Evolutionary conservation across 2,329 filamentous ascomycete species (phyloP).

Genomic region (Periconia digitata): DNA sequence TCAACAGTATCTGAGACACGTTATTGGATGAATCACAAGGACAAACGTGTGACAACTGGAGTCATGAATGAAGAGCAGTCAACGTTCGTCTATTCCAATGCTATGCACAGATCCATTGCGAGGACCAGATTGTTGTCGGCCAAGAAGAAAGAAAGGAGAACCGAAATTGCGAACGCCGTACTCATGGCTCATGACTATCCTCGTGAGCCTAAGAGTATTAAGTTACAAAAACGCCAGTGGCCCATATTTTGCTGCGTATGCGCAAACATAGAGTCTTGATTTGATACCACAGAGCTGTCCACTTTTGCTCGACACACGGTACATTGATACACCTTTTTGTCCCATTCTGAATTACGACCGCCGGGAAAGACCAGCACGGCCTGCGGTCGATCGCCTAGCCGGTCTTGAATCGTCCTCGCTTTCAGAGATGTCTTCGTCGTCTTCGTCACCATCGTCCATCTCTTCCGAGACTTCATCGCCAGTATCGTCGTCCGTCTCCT

Average conservation of each 20-base stretch:
- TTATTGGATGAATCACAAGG: too few relatives aligned
- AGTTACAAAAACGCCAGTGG: slow-evolving; percentile 11
- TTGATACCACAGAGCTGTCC: background rate
- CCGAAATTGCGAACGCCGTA: background rate
- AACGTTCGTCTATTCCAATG: background rate
- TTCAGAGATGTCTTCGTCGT: slow-evolving; percentile 46
- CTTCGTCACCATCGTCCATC: slow-evolving; percentile 49
- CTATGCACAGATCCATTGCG: background rate
- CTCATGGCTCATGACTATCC: slow-evolving; percentile 29
- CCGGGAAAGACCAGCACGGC: slow-evolving; percentile 32
- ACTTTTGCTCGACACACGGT: background rate
- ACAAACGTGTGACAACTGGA: too few relatives aligned
- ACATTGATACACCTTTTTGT: background rate
- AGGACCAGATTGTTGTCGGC: background rate
- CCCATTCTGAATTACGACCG: slow-evolving; percentile 13
- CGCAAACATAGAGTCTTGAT: background rate
- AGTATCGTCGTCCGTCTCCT: slow-evolving; percentile 50
- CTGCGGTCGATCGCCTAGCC: slow-evolving; percentile 35
- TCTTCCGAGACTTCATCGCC: slow-evolving; percentile 52
- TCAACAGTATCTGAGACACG: too few relatives aligned
- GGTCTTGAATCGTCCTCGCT: slow-evolving; percentile 46
- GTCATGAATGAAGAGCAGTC: background rate
- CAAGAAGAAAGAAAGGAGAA: background rate
- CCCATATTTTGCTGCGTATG: slow-evolving; percentile 2
- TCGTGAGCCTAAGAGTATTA: slow-evolving; percentile 26